Evolutionary conservation across 2,329 filamentous ascomycete genomes (phyloP).

Genomic region (Penicillium hordei): DNA sequence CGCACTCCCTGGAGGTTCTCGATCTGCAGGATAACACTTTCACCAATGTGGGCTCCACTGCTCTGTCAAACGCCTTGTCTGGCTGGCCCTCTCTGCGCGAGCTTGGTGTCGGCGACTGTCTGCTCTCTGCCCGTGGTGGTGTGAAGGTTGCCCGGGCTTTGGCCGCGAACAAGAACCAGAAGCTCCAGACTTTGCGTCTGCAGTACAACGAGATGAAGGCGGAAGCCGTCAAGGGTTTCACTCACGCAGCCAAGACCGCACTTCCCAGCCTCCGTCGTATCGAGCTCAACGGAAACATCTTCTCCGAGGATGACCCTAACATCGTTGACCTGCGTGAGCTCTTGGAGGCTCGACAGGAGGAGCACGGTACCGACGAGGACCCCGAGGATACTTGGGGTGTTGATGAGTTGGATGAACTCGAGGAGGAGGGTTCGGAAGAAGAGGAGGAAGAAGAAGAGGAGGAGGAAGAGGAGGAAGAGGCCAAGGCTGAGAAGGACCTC

Average conservation of each 20-base stretch:
- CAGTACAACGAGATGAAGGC: constrained; percentile 94
- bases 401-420: constrained; percentile 82
- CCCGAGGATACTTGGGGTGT: constrained; percentile 81
- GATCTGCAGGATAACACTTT: constrained; percentile 99
- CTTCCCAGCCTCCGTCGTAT: constrained; percentile 79
- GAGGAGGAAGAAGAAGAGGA: constrained; percentile 70
- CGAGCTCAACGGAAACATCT: constrained; percentile 95
- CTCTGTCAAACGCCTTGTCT: constrained; percentile 71
- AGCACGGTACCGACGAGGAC: constrained; percentile 58
- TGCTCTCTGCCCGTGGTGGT: constrained; percentile 76
- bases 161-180: constrained; percentile 70
- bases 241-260: constrained; percentile 63
- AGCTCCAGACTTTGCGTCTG: constrained; percentile 76
- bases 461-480: constrained; percentile 63
- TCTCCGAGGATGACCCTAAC: constrained; percentile 77
- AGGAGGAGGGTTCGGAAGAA: constrained; percentile 68
- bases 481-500: constrained; percentile 64
- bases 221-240: constrained; percentile 69
- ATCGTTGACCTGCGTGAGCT: constrained; percentile 68
- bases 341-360: constrained; percentile 75
- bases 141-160: constrained; percentile 72
- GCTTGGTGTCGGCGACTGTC: constrained; percentile 83
- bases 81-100: constrained; percentile 76
- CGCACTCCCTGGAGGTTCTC: constrained; percentile 68
- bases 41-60: constrained; percentile 74